phyloP scores from a whole-genome alignment of 2,329 filamentous ascomycete species.

The Beauveria sp. region DNA sequence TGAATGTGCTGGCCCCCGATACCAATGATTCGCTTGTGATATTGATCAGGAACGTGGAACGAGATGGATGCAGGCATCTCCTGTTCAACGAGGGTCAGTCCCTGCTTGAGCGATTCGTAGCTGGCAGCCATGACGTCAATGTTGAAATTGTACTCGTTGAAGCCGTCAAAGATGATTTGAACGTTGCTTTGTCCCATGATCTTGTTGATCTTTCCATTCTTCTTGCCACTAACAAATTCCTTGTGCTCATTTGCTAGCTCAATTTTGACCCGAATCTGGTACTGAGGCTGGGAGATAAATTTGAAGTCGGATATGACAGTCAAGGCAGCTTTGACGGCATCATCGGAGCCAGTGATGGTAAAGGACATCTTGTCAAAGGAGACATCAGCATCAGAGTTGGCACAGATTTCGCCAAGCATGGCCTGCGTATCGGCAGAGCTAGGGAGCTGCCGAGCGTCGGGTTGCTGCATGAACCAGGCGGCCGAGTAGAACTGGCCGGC shows the following conservation, averaged over 20 bases:
- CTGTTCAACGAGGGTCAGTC: slow-evolving; percentile 87
- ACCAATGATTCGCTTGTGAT: slow-evolving; percentile 98
- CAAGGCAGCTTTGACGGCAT: slow-evolving; percentile 91
- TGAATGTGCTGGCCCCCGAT: slow-evolving; percentile 98
- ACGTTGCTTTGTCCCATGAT: slow-evolving; percentile 99
- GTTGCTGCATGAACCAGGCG: slow-evolving; percentile 86
- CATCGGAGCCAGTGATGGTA: slow-evolving; percentile 89
- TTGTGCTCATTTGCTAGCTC: slow-evolving; percentile 99
- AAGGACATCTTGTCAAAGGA: slow-evolving; percentile 93
- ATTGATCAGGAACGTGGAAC: slow-evolving; percentile 97
- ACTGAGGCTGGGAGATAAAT: slow-evolving; percentile 78
- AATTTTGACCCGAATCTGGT: slow-evolving; percentile 95
- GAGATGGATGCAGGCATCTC: slow-evolving; percentile 99
- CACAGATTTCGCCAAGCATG: slow-evolving; percentile 94
- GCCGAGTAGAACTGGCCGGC: slow-evolving; percentile 97
- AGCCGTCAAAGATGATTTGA: slow-evolving; percentile 97
- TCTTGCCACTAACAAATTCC: slow-evolving; percentile 98
- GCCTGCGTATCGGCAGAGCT: slow-evolving; percentile 67
- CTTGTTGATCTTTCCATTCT: slow-evolving; percentile 99
- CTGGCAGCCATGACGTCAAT: slow-evolving; percentile 91
- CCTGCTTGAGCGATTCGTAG: slow-evolving; percentile 91
- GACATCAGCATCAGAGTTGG: slow-evolving; percentile 90
- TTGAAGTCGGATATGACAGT: slow-evolving; percentile 87
- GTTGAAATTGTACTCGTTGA: slow-evolving; percentile 99
- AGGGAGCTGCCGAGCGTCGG: slow-evolving; percentile 56